These are phyloP conservation scores for Colletotrichum australisinense DNA, from an alignment of 2,329 filamentous ascomycete species.

Conservation along the genomic window DNA sequence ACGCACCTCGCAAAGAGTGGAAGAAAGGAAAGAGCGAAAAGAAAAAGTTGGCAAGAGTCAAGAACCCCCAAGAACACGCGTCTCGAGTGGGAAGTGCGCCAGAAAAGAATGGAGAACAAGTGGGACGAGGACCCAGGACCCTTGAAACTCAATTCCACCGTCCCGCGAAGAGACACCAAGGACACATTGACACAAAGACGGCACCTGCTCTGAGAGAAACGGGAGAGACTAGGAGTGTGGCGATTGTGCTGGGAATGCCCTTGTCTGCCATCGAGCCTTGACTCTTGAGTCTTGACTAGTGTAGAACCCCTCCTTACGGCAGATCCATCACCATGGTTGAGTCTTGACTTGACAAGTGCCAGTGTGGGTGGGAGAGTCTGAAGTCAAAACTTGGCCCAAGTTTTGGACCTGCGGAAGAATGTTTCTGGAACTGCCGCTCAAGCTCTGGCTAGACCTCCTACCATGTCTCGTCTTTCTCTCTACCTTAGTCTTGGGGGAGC, in stretches of 20 bases:
- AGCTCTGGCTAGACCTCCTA: neutral
- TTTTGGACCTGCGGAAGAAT: slow-evolving; percentile 2
- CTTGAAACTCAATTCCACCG: slow-evolving; percentile 32
- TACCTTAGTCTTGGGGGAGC: neutral
- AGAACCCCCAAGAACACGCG: slow-evolving; percentile 30
- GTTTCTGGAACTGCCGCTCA: slow-evolving; percentile 26
- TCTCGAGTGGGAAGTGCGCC: slow-evolving; percentile 12
- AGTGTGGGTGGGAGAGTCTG: neutral
- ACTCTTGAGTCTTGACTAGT: too few species aligned
- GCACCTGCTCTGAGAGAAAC: neutral
- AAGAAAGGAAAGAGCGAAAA: neutral
- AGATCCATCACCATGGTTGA: neutral
- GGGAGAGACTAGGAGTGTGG: neutral
- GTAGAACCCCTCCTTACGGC: neutral
- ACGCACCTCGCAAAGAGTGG: neutral
- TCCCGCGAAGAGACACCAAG: neutral
- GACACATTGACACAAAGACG: neutral
- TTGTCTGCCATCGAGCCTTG: neutral
- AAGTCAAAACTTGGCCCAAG: neutral
- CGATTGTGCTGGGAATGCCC: neutral
- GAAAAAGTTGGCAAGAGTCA: slow-evolving; percentile 27
- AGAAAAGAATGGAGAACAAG: slow-evolving; percentile 22
- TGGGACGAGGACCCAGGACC: slow-evolving; percentile 32
- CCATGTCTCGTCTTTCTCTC: neutral
- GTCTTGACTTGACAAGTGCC: neutral